Base-by-base conservation (phyloP, 1,284 basidiomycete genomes). In the Ustilago xerochloae region DNA sequence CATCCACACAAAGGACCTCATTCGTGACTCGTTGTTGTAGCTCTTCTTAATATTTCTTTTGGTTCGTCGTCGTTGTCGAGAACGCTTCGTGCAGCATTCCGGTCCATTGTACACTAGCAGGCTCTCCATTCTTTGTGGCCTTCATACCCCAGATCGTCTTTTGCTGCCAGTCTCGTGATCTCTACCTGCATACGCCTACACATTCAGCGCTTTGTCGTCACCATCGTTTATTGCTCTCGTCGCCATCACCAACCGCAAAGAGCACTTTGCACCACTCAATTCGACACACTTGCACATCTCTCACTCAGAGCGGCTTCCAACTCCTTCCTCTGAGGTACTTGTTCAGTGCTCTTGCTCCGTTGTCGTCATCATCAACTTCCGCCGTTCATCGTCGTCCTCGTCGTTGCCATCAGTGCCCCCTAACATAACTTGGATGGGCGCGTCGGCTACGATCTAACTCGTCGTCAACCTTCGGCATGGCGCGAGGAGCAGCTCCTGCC, bases 381-480 rank as follows among this genome's bases (percentile, higher is more conserved):
- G 16, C 43, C 43, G 6, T 10, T n/a, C 4, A 16, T 49, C 38
- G 28, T 28, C 51, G 48, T 45, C 46, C 51, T 48, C 43, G 41
- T 59, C 56, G 59, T 56, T 61, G 63, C 54, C 54, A 6, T 43
- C 50, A 35, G 55, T 59, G 60, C 63, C 57, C 63, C 57, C 45
- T 54, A 57, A 56, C 48, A 38, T 57, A 30, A 67, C 41, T 64
- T 74, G 61, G 62, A 74, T 74, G 71, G 62, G 65, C 65, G 56
- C 63, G 65, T 52, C 58, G 65, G 55, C 71, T 58, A 46, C 62
- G 33, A 30, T 51, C 54, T 74, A 65, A 54, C 62, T 68, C 62
- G 62, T 68, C 62, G 62, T 74, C 62, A 62, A 56, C 62, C 38
- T 59, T 52, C 71, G 71, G 71, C 65, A 74, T 74, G 71, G 71